A percentile compares a stretch with the other conserved stretches of the same genome.
Conservation (phyloP, 805 yeast species). For the Yarrowia osloensis region DNA sequence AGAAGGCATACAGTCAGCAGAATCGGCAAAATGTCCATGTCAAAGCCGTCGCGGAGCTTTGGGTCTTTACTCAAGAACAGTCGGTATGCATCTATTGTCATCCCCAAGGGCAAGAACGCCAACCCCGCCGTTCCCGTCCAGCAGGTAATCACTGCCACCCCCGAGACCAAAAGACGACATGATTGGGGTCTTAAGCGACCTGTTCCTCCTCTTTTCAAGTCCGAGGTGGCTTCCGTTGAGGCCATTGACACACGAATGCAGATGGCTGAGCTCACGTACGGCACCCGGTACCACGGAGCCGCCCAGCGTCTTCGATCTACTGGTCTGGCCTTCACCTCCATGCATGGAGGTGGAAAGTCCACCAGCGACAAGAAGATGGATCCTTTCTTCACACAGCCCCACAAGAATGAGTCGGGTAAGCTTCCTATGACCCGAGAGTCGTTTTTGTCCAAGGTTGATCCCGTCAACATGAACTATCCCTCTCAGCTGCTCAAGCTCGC, state of each 20-base stretch:
- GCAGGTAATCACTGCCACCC: conserved; percentile 29
- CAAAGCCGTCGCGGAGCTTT: conserved; percentile 28
- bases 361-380: conserved; percentile 15
- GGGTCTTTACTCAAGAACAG: conserved; percentile 18
- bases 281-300: conserved; percentile 25
- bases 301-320: conserved; percentile 24
- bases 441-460: conserved; percentile 13
- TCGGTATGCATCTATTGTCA: conserved; percentile 19
- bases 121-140: conserved; percentile 15
- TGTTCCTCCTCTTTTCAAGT: conserved; percentile 26
- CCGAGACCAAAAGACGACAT: conserved; percentile 20
- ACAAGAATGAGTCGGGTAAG: conserved; percentile 1
- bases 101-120: conserved; percentile 26
- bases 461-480: conserved; percentile 24
- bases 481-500: conserved; percentile 26
- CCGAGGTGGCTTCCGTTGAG: conserved; percentile 28
- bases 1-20: conserved; percentile 8
- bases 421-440: conserved; percentile 24
- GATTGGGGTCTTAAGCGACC: conserved; percentile 31
- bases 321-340: conserved; percentile 13
- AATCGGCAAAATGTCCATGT: conserved; percentile 27
- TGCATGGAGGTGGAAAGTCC: conserved; percentile 1
- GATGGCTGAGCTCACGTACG: conserved; percentile 29
- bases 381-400: conserved; percentile 26
- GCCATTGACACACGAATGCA: conserved; percentile 20